Conservation (phyloP, 2,329 filamentous ascomycete genomes). For the Trichophyton verrucosum region DNA sequence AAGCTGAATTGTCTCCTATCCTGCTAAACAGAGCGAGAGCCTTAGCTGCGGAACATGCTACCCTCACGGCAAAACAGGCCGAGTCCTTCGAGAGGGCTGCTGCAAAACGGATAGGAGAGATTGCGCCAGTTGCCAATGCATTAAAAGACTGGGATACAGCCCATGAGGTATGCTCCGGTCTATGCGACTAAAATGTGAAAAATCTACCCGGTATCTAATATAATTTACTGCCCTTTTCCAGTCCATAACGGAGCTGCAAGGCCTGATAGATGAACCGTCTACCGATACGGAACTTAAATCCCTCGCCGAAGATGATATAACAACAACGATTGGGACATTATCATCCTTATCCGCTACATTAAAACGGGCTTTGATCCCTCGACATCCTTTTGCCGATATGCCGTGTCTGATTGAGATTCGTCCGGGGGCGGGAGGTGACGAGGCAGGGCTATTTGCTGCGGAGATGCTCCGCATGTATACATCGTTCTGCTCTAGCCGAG, state of each 20-base stretch:
- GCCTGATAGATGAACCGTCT: constrained; percentile 57
- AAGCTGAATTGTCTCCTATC: constrained; percentile 37
- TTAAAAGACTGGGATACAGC: constrained; percentile 47
- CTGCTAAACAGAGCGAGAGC: constrained; percentile 45
- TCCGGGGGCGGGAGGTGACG: constrained; percentile 80
- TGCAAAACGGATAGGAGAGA: constrained; percentile 47
- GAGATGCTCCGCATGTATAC: constrained; percentile 86
- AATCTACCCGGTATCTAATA: constrained; percentile 5
- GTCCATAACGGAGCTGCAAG: constrained; percentile 56
- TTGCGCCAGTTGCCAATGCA: constrained; percentile 40
- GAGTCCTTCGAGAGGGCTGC: constrained; percentile 43
- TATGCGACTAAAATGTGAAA: background rate
- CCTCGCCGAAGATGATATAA: constrained; percentile 57
- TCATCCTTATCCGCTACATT: constrained; percentile 53
- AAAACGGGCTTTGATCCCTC: constrained; percentile 66
- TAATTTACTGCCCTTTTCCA: constrained; percentile 18
- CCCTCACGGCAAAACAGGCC: constrained; percentile 41
- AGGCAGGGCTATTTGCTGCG: constrained; percentile 81
- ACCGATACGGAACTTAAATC: constrained; percentile 48
- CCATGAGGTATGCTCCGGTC: constrained; percentile 35
- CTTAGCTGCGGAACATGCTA: constrained; percentile 43
- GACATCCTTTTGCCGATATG: constrained; percentile 78
- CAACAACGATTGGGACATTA: constrained; percentile 51
- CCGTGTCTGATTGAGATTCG: constrained; percentile 86
- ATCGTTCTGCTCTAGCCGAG: constrained; percentile 57